These are phyloP conservation scores for Lentinula lateritia DNA, from an alignment of 768 basidiomycete genomes.

Conservation along the genomic window DNA sequence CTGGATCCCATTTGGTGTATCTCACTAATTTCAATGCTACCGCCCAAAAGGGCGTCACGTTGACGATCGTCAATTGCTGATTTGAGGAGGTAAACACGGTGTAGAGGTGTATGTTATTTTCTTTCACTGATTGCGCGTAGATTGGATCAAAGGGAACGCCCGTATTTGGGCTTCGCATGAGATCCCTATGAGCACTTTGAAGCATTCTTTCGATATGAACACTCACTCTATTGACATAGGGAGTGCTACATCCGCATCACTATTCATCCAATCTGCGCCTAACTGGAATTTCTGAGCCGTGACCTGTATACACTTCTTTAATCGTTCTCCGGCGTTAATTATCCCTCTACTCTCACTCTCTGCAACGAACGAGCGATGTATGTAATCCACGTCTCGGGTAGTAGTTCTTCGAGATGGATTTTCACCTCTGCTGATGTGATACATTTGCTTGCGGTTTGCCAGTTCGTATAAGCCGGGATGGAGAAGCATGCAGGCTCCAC, in stretches of 20 bases:
- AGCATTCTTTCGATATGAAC: neutral
- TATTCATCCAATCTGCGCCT: slow-evolving; percentile 76
- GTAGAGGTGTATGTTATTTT: slow-evolving; percentile 46
- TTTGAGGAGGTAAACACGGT: slow-evolving; percentile 56
- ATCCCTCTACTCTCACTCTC: slow-evolving; percentile 48
- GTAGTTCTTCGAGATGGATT: slow-evolving; percentile 37
- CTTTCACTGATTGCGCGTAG: slow-evolving; percentile 43
- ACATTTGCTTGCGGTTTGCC: slow-evolving; percentile 16
- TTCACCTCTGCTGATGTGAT: slow-evolving; percentile 15
- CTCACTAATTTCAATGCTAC: slow-evolving; percentile 70
- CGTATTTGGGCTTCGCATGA: slow-evolving; percentile 16
- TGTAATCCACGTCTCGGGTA: slow-evolving; percentile 67
- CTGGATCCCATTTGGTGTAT: slow-evolving; percentile 56
- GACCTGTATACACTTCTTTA: slow-evolving; percentile 48
- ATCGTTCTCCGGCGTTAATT: slow-evolving; percentile 45
- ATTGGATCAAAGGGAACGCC: slow-evolving; percentile 51
- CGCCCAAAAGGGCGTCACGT: slow-evolving; percentile 67
- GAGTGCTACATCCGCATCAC: slow-evolving; percentile 65
- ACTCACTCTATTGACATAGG: slow-evolving; percentile 60
- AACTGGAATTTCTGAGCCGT: slow-evolving; percentile 46
- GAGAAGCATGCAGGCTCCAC: slow-evolving; percentile 71
- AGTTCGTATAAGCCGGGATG: slow-evolving; percentile 38
- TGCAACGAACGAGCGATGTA: slow-evolving; percentile 52
- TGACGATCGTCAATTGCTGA: slow-evolving; percentile 43
- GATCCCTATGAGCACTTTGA: neutral